phyloP scores from a whole-genome alignment of 768 basidiomycete genomes.

The Boletellus emodensis region DNA sequence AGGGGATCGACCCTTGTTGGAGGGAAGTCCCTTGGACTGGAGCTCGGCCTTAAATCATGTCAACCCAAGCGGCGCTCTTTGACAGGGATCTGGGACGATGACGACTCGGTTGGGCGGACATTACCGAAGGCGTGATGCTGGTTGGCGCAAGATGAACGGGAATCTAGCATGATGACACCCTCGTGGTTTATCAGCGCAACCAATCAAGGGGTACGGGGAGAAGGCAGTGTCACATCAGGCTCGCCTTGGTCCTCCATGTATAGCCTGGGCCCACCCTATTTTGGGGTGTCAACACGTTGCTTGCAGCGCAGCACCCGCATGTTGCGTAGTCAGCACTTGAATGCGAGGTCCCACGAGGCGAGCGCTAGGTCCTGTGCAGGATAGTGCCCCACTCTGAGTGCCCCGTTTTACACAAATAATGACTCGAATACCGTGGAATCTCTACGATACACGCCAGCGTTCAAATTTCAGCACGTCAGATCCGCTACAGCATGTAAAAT shows the following conservation, averaged over 20 bases:
- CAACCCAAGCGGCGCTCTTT: conserved; percentile 20
- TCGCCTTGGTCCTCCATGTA: conserved; percentile 18
- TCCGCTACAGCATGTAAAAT: conserved; percentile 19
- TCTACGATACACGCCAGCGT: conserved; percentile 21
- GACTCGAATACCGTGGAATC: conserved; percentile 20
- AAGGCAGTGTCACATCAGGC: conserved; percentile 26
- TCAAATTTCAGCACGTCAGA: conserved; percentile 15
- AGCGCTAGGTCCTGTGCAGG: conserved; percentile 22
- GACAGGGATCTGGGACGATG: conserved; percentile 21
- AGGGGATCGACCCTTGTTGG: conserved; percentile 13
- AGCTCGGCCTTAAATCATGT: conserved; percentile 25
- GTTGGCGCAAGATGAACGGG: conserved; percentile 30
- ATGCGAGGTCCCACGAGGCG: conserved; percentile 29
- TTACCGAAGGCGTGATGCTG: conserved; percentile 34
- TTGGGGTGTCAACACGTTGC: conserved; percentile 31
- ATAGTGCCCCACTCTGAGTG: conserved; percentile 21
- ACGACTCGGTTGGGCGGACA: conserved; percentile 27
- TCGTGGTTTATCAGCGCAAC: conserved; percentile 30
- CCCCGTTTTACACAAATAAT: conserved; percentile 31
- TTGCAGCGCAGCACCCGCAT: conserved; percentile 32
- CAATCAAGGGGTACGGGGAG: conserved; percentile 30
- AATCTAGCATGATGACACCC: conserved; percentile 31
- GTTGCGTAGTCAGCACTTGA: conserved; percentile 19
- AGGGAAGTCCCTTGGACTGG: conserved; percentile 3
- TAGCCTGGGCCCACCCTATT: conserved; percentile 20